phyloP scores from a whole-genome alignment of 305 asterid genomes.

The Striga hermonthica region DNA sequence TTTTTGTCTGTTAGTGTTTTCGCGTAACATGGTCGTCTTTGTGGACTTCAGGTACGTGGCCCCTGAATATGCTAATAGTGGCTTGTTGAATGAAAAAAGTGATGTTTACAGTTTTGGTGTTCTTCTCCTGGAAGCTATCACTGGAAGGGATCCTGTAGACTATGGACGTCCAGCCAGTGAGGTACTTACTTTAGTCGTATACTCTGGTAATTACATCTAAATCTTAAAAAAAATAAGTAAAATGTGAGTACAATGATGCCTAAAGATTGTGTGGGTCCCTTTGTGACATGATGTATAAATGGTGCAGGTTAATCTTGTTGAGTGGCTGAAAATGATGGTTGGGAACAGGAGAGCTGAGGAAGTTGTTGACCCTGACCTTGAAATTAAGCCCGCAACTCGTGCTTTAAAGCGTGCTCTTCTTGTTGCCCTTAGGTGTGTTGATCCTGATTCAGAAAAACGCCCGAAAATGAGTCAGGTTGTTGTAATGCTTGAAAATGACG shows the following conservation, averaged over 20 bases:
- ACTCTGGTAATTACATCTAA: no score
- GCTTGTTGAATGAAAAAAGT: slow-evolving; percentile 90
- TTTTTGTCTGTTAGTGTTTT: background rate
- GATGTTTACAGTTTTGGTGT: slow-evolving; percentile 94
- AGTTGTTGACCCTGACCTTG: slow-evolving; percentile 85
- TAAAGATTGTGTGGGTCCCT: no score
- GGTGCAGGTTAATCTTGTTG: slow-evolving; percentile 87
- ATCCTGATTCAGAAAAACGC: slow-evolving; percentile 92
- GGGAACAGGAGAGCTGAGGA: slow-evolving; percentile 88
- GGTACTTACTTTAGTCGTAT: slow-evolving; percentile 40
- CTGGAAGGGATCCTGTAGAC: slow-evolving; percentile 95
- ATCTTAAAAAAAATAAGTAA: background rate
- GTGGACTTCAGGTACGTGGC: slow-evolving; percentile 78
- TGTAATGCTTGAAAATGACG: slow-evolving; percentile 90
- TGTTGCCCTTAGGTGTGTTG: slow-evolving; percentile 90
- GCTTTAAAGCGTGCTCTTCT: slow-evolving; percentile 83
- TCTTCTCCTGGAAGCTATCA: slow-evolving; percentile 75
- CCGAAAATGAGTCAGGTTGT: slow-evolving; percentile 95
- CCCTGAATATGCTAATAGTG: slow-evolving; percentile 95
- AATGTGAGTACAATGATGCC: no score
- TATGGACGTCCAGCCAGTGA: slow-evolving; percentile 79
- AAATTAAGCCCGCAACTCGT: slow-evolving; percentile 64
- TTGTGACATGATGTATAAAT: slow-evolving; percentile 23
- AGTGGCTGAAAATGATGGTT: slow-evolving; percentile 97
- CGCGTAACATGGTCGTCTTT: slow-evolving; percentile 15